These are phyloP conservation scores for Zopfia rhizophila DNA, from an alignment of 2,329 filamentous ascomycete genomes.

Conservation along the genomic window DNA sequence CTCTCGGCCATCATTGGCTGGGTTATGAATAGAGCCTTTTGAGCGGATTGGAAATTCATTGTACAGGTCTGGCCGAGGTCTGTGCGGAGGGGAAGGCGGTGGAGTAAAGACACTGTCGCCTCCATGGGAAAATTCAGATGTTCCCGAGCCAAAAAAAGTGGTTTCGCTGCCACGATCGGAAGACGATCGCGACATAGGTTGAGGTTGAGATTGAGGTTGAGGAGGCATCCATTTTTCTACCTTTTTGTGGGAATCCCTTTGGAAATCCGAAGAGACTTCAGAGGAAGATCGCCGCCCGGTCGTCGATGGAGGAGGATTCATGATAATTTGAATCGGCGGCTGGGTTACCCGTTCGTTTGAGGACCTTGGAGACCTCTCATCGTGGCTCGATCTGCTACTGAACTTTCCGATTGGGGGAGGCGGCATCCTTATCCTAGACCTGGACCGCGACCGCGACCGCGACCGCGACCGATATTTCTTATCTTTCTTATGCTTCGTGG, in stretches of 20 bases:
- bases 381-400: not conserved
- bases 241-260: not conserved
- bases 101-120: not conserved
- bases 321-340: not conserved
- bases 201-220: too few relatives aligned
- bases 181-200: not conserved
- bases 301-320: not conserved
- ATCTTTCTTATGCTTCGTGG: too few relatives aligned
- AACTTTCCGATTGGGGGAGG: not conserved
- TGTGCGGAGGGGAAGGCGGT: not conserved
- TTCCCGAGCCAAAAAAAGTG: not conserved
- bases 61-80: not conserved
- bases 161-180: not conserved
- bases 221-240: not conserved
- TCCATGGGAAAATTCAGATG: not conserved
- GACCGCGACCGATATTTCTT: too few relatives aligned
- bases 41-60: not conserved
- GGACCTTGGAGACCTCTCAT: not conserved
- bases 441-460: constrained; percentile 1
- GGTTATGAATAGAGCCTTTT: not conserved
- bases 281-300: too few relatives aligned
- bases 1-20: not conserved
- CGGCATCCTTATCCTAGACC: not conserved
- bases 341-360: not conserved
- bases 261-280: not conserved